These are phyloP conservation scores for Sequoia sempervirens DNA, from an alignment of 75 land plant species.

Conservation along the genomic window DNA sequence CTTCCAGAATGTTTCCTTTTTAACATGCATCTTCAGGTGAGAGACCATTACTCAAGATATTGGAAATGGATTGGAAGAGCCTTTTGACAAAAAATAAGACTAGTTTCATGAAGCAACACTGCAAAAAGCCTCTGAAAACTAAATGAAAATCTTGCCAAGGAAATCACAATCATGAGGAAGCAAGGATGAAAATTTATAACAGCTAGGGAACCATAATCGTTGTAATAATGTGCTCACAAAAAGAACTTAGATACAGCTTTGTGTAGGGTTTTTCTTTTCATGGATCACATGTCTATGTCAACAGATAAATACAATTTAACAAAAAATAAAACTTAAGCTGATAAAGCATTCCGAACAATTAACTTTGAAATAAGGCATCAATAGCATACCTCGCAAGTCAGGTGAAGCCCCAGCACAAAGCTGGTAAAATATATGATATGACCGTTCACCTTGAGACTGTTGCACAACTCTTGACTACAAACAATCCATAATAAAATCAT, in stretches of 20 bases:
- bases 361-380: neutral
- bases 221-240: neutral
- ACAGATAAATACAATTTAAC: neutral
- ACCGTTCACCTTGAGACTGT: constrained; percentile 72
- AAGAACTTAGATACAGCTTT: neutral
- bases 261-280: constrained; percentile 3
- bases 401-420: constrained; percentile 93
- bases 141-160: neutral
- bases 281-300: neutral
- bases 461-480: constrained; percentile 94
- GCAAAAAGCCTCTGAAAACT: neutral
- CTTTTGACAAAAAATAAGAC: neutral
- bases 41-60: neutral
- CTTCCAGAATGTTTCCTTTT: neutral
- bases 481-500: neutral
- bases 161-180: neutral
- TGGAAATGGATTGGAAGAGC: neutral
- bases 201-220: neutral
- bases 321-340: neutral
- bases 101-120: neutral
- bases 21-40: neutral
- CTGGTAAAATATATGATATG: constrained; percentile 95
- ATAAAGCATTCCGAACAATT: neutral
- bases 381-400: constrained; percentile 50
- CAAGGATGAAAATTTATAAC: neutral